Conservation (phyloP, 345 rosid genomes). For the Salix arbutifolia region DNA sequence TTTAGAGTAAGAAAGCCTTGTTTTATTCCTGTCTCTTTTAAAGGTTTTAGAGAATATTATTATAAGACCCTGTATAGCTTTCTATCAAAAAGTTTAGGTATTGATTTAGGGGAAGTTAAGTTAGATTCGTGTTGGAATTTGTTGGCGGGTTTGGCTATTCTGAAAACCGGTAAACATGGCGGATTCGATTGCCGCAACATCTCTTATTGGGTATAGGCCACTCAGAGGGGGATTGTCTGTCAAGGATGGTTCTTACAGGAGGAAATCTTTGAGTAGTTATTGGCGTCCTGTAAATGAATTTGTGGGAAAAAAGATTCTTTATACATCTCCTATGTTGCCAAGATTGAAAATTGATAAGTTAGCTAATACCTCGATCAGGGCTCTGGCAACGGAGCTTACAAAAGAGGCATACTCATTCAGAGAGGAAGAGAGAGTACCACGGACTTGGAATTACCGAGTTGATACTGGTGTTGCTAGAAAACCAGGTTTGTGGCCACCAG, state of each 20-base stretch:
- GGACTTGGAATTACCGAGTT: conserved; percentile 40
- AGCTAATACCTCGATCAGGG: conserved; percentile 38
- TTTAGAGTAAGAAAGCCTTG: neutral
- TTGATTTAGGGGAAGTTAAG: conserved; percentile 4
- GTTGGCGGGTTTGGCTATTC: conserved; percentile 13
- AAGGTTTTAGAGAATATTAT: conserved; percentile 2
- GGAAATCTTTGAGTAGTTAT: conserved; percentile 29
- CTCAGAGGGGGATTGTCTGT: conserved; percentile 34
- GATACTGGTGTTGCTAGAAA: conserved; percentile 46
- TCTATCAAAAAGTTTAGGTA: neutral
- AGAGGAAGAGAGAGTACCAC: conserved; percentile 48
- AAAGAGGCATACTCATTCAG: conserved; percentile 63
- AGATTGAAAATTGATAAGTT: conserved; percentile 29
- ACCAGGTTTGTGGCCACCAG: conserved; percentile 77
- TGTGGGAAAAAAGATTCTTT: conserved; percentile 33
- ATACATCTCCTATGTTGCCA: conserved; percentile 25
- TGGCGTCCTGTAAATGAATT: conserved; percentile 31
- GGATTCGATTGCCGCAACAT: conserved; percentile 63
- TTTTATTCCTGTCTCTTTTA: neutral
- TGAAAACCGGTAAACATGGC: conserved; percentile 44
- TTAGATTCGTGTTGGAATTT: conserved; percentile 8
- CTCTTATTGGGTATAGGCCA: conserved; percentile 54
- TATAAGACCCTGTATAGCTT: conserved; percentile 25
- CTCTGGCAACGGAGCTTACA: conserved; percentile 63
- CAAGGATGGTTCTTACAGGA: conserved; percentile 35